These are phyloP conservation scores for Zostera marina DNA, from an alignment of 116 monocot species.

Conservation along the genomic window DNA sequence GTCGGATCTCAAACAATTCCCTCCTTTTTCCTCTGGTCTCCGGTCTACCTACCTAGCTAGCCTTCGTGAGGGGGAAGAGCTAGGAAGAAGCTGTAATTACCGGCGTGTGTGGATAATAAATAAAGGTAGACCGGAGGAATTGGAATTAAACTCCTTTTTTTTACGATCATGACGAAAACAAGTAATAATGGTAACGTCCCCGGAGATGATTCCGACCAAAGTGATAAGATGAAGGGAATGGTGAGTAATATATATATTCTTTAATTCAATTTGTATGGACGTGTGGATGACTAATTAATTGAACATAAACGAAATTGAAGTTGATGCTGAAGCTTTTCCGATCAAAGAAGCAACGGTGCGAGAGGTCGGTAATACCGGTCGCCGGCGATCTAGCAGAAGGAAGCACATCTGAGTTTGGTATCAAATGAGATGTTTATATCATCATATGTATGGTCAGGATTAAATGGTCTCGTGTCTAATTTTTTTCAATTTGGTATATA, in stretches of 20 bases:
- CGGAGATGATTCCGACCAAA: conserved; percentile 22
- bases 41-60: too few species aligned
- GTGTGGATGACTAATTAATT: too few species aligned
- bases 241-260: background rate
- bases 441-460: background rate
- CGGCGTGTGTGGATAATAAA: too few species aligned
- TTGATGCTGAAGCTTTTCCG: conserved; percentile 53
- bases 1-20: too few species aligned
- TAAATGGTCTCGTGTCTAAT: background rate
- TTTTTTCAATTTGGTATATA: background rate
- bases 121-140: too few species aligned
- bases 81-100: too few species aligned
- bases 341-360: conserved; percentile 27
- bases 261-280: too few species aligned
- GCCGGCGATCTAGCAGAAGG: conserved; percentile 37
- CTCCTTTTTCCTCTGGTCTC: too few species aligned
- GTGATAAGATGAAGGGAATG: conserved; percentile 58
- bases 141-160: too few species aligned
- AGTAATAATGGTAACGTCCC: conserved; percentile 1
- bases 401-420: conserved; percentile 23
- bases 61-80: too few species aligned
- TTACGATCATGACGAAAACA: conserved; percentile 31
- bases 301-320: conserved; percentile 10
- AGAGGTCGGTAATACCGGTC: conserved; percentile 14
- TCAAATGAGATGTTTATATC: background rate